Evolutionary conservation across 108 stramenopile species (phyloP), one percentile per base, ranked within the genome.

Genomic region (Stephanodiscus minutulus): DNA sequence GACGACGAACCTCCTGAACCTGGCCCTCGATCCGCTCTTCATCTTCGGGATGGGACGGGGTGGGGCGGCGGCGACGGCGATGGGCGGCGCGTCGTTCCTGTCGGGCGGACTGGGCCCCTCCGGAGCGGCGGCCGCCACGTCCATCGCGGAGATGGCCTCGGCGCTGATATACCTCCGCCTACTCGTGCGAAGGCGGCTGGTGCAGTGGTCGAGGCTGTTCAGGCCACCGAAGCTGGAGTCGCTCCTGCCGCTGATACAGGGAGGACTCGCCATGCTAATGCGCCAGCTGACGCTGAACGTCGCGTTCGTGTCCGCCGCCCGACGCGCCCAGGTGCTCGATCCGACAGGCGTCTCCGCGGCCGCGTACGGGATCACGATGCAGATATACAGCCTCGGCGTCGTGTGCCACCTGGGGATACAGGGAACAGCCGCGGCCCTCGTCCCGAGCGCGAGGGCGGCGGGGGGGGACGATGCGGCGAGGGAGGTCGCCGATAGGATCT

Each of bases 331-430:
- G 61, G 55, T 69, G 11, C 74, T 95, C 84, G 93, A 95, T 70
- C 77, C 91, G 0, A 72, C 83, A 15, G 93, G 93, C 27, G 86
- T 92, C 11, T 53, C 82, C 2, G 93, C 88, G 12, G 93, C 93
- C 7, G 93, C 93, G 17, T 89, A 92, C 73, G 88, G 89, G 0
- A 92, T 95, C 58, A 83, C 87, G 8, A 90, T 88, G 87, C 91
- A 92, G 74, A 86, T 91, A 17, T 89, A 87, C 70, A 50, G 66
- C 13, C 62, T 95, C 0, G 88, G 89, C 6, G 85, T 90, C 41
- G 88, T 95, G 11, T 67, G 74, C 11, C 86, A 86, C 39, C 64
- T 95, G 11, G 93, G 85, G 10, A 74, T 95, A 44, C 87, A 88
- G 69, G 82, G 73, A 1, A 83, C 87, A 6, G 86, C 93, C 24